Conservation (phyloP, 176 grass and related monocot species). For the bread wheat (Triticum aestivum) region IWGSC_CS_RefSeq_v2.1 NC_057806.1:601886325-601886824, state of each 20-base stretch:
- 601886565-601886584: slow-evolving; percentile 37
- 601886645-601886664: neutral
- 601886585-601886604: slow-evolving; percentile 60
- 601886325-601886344: no score
- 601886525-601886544: neutral
- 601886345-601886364: neutral
- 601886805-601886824: slow-evolving; percentile 59
- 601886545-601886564: neutral
- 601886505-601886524: slow-evolving; percentile 11
- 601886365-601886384: neutral
- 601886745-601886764: slow-evolving; percentile 82
- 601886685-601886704: slow-evolving; percentile 73
- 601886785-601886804: slow-evolving; percentile 94
- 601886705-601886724: slow-evolving; percentile 87
- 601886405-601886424: neutral
- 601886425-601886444: neutral
- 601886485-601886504: neutral
- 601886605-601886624: slow-evolving; percentile 37
- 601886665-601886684: neutral
- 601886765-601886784: slow-evolving; percentile 69
- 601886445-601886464: neutral
- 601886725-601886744: slow-evolving; percentile 95
- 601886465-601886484: slow-evolving; percentile 1
- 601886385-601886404: neutral
- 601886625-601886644: neutral